These are phyloP conservation scores for Candida argentea DNA, from an alignment of 805 yeast genomes.

Conservation along the genomic window DNA sequence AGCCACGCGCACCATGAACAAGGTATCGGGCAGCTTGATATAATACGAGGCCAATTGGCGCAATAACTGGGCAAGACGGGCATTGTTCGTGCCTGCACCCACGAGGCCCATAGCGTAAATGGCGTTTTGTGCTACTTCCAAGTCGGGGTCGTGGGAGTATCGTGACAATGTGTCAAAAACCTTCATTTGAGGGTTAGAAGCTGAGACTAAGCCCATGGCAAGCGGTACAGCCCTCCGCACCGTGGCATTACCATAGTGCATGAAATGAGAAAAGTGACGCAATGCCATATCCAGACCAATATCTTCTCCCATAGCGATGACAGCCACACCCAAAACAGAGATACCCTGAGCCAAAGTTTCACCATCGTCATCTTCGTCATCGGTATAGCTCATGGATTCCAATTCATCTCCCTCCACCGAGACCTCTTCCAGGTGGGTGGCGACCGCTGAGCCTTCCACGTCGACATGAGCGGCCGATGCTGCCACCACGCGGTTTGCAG, in stretches of 20 bases:
- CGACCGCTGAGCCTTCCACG: no score
- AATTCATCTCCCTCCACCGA: constrained; percentile 19
- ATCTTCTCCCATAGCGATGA: constrained; percentile 95
- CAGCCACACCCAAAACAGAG: constrained; percentile 90
- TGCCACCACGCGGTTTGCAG: constrained; percentile 2
- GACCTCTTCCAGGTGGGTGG: constrained; percentile 14
- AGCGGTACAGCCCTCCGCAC: constrained; percentile 92
- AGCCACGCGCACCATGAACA: constrained; percentile 88
- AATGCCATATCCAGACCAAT: constrained; percentile 96
- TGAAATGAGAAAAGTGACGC: constrained; percentile 93
- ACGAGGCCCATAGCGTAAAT: constrained; percentile 95
- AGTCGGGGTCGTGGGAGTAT: constrained; percentile 90
- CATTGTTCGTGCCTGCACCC: constrained; percentile 98
- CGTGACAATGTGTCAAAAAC: constrained; percentile 94
- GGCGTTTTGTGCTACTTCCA: constrained; percentile 90
- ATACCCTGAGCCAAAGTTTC: constrained; percentile 67
- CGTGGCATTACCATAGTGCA: constrained; percentile 93
- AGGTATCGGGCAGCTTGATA: constrained; percentile 77
- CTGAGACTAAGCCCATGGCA: constrained; percentile 93
- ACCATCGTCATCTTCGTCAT: constrained; percentile 26
- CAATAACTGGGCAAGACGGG: constrained; percentile 90
- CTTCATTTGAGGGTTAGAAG: constrained; percentile 93
- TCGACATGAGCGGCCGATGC: constrained; percentile 18
- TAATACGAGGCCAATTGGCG: constrained; percentile 93
- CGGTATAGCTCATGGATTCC: no score